These are phyloP conservation scores for Carex scoparia DNA, from an alignment of 176 grass and related monocot genomes.

Conservation along the genomic window DNA sequence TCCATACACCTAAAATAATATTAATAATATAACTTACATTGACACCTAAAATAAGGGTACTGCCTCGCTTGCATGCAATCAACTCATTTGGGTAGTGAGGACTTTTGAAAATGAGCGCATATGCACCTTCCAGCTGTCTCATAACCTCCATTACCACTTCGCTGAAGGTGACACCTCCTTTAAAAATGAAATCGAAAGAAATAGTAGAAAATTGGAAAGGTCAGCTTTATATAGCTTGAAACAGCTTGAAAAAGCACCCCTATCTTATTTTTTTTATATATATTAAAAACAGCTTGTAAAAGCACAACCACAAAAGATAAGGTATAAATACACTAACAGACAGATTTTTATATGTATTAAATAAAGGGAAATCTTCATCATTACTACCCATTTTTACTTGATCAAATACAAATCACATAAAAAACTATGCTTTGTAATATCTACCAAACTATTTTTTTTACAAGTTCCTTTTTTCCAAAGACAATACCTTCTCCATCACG, in stretches of 20 bases:
- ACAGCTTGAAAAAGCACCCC: background rate
- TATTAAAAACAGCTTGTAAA: background rate
- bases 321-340: background rate
- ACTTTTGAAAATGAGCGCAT: constrained; percentile 93
- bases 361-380: background rate
- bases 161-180: constrained; percentile 74
- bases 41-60: constrained; percentile 79
- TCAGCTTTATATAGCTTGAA: background rate
- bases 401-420: background rate
- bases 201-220: constrained; percentile 6
- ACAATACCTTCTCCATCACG: constrained; percentile 66
- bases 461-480: background rate
- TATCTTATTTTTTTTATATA: background rate
- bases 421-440: background rate
- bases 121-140: constrained; percentile 97
- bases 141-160: constrained; percentile 97
- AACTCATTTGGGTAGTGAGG: constrained; percentile 90
- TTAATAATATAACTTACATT: constrained; percentile 47
- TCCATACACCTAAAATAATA: background rate
- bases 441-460: background rate
- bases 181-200: constrained; percentile 19
- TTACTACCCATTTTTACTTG: background rate
- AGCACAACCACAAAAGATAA: background rate
- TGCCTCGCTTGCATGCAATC: constrained; percentile 80
- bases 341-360: background rate